These are phyloP conservation scores for Pleoardoris graminearum DNA, from an alignment of 2,329 filamentous ascomycete genomes.

Conservation along the genomic window DNA sequence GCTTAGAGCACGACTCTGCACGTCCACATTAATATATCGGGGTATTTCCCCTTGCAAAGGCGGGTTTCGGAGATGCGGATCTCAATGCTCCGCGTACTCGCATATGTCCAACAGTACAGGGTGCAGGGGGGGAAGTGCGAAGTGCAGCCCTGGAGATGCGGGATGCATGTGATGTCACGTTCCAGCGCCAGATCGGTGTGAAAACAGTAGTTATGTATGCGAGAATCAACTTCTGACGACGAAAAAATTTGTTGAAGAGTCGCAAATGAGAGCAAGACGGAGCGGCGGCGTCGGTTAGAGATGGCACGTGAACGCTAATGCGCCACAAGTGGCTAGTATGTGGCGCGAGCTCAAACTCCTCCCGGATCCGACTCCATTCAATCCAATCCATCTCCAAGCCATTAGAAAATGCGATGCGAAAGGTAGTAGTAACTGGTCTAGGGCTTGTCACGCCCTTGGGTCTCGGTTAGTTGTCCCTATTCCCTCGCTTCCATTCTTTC, in stretches of 20 bases:
- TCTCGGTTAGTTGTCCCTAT: slow-evolving; percentile 60
- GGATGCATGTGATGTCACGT: neutral
- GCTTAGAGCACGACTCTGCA: too few species aligned
- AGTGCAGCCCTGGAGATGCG: too few species aligned
- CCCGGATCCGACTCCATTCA: neutral
- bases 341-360: slow-evolving; percentile 8
- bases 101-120: neutral
- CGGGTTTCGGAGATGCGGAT: slow-evolving; percentile 12
- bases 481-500: slow-evolving; percentile 1
- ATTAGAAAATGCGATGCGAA: slow-evolving; percentile 52
- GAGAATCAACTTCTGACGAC: too few species aligned
- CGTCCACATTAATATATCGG: neutral
- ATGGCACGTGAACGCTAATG: neutral
- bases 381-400: slow-evolving; percentile 19
- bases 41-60: neutral
- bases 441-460: slow-evolving; percentile 68
- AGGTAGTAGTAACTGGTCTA: slow-evolving; percentile 55
- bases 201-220: too few species aligned
- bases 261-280: too few species aligned
- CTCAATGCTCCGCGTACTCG: slow-evolving; percentile 16
- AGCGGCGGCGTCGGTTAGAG: neutral
- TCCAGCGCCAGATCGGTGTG: neutral
- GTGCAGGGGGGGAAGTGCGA: neutral
- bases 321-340: slow-evolving; percentile 14
- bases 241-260: too few species aligned